Percentiles rank a stretch among this genome's conserved stretches.
Conservation (phyloP, 495 filamentous ascomycete species). For the Talaromyces ruber region DNA sequence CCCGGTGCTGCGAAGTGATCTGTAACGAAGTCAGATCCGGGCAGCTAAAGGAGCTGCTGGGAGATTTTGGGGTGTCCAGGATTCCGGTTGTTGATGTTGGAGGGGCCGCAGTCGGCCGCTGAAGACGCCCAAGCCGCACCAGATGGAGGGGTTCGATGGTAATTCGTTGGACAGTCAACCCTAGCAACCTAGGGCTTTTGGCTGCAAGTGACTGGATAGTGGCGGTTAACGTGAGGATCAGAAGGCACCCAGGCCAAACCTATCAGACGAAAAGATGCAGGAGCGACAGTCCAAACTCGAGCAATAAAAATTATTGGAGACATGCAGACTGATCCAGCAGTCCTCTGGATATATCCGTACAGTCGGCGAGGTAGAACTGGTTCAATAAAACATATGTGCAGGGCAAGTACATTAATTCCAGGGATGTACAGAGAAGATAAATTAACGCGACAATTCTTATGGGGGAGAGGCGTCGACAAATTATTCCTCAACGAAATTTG, state of each 20-base stretch:
- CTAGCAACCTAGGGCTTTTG: neutral
- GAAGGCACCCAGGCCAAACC: neutral
- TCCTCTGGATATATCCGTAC: neutral
- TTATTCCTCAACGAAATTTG: neutral
- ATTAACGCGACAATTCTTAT: neutral
- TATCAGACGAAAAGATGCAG: neutral
- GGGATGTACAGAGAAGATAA: neutral
- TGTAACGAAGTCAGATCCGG: constrained; percentile 41
- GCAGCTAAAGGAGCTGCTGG: constrained; percentile 43
- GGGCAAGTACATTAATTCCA: neutral
- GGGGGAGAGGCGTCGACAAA: neutral
- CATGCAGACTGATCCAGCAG: neutral
- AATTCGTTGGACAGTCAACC: neutral
- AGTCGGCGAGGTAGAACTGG: neutral
- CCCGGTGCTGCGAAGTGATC: constrained; percentile 19
- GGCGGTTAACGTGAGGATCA: constrained; percentile 1
- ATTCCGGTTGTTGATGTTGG: constrained; percentile 19
- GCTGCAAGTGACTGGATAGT: neutral
- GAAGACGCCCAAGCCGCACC: constrained; percentile 4
- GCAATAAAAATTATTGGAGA: neutral
- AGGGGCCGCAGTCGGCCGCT: constrained; percentile 7
- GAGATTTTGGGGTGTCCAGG: constrained; percentile 37
- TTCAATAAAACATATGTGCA: neutral
- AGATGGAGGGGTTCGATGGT: constrained; percentile 2
- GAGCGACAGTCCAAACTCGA: neutral